A percentile compares a stretch with the other conserved stretches of the same genome.
phyloP scores from a whole-genome alignment of 371 early-diverging fungal species.

The Coemansia sp. region DNA sequence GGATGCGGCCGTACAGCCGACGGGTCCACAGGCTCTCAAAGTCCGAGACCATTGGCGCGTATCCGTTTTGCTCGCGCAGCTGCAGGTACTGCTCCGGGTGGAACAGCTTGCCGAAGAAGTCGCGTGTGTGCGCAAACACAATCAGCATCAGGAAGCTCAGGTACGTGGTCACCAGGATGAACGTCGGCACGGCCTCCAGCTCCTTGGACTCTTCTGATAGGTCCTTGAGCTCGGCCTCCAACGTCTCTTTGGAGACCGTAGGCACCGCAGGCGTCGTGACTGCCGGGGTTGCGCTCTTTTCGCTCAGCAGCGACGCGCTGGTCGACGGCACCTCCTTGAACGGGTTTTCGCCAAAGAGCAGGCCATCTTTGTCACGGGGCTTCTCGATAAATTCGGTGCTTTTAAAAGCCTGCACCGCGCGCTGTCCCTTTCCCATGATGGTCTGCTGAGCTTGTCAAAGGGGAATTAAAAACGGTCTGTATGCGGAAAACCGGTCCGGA shows the following conservation, averaged over 20 bases:
- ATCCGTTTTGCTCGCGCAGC: slow-evolving; percentile 72
- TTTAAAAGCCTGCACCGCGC: slow-evolving; percentile 37
- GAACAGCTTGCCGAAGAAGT: slow-evolving; percentile 82
- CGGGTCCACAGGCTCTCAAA: slow-evolving; percentile 98
- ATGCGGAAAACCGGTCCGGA: not conserved
- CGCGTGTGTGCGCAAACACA: slow-evolving; percentile 89
- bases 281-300: slow-evolving; percentile 7
- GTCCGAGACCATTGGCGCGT: slow-evolving; percentile 89
- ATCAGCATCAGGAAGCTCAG: slow-evolving; percentile 93
- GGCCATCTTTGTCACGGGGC: slow-evolving; percentile 35
- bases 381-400: slow-evolving; percentile 48
- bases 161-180: slow-evolving; percentile 91
- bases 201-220: slow-evolving; percentile 5
- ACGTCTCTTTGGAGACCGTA: slow-evolving; percentile 1
- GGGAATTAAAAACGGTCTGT: not conserved
- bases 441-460: slow-evolving; percentile 5
- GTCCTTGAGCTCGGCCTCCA: not conserved
- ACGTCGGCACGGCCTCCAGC: slow-evolving; percentile 57
- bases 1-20: slow-evolving; percentile 90
- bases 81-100: slow-evolving; percentile 69
- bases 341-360: slow-evolving; percentile 21
- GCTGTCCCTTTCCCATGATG: slow-evolving; percentile 46
- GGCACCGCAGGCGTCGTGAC: slow-evolving; percentile 3
- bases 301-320: slow-evolving; percentile 22
- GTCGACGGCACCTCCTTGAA: slow-evolving; percentile 39